Evolutionary conservation across 2,329 filamentous ascomycete species (phyloP).

Genomic region (Cladosporium sp.): DNA sequence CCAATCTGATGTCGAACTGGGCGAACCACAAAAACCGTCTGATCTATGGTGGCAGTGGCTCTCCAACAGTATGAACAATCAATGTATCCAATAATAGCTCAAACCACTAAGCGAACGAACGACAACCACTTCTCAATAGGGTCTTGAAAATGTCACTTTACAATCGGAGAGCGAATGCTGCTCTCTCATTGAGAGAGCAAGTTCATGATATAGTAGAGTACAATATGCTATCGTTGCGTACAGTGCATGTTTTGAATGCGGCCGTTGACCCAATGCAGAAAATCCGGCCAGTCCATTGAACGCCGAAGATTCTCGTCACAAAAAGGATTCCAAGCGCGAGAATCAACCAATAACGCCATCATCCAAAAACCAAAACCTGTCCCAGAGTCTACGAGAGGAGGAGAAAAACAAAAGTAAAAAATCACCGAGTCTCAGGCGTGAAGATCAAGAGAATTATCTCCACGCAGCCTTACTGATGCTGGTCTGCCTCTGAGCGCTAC

Average conservation of each 20-base stretch:
- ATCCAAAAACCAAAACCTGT: neutral
- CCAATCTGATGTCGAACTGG: no score
- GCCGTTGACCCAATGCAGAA: neutral
- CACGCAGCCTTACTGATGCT: slow-evolving; percentile 16
- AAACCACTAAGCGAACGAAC: no score
- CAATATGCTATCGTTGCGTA: slow-evolving; percentile 9
- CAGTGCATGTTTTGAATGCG: neutral
- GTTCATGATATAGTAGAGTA: slow-evolving; percentile 1
- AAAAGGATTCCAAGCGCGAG: neutral
- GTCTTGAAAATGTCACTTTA: no score
- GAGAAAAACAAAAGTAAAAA: neutral
- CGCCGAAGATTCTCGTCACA: neutral
- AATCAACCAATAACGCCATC: neutral
- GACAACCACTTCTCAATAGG: no score
- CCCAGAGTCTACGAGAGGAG: slow-evolving; percentile 8
- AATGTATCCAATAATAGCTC: no score
- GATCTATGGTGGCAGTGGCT: no score
- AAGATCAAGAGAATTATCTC: neutral
- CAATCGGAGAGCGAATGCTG: no score
- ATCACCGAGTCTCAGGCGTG: neutral
- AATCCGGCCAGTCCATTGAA: neutral
- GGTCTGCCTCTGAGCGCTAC: slow-evolving; percentile 9
- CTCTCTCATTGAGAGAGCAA: neutral
- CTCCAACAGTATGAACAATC: no score
- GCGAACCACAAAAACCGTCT: no score